Evolutionary conservation across 148 eudicot genomes (phyloP), one percentile per base, ranked within the genome.

Genomic region (Cornus suecica): DNA sequence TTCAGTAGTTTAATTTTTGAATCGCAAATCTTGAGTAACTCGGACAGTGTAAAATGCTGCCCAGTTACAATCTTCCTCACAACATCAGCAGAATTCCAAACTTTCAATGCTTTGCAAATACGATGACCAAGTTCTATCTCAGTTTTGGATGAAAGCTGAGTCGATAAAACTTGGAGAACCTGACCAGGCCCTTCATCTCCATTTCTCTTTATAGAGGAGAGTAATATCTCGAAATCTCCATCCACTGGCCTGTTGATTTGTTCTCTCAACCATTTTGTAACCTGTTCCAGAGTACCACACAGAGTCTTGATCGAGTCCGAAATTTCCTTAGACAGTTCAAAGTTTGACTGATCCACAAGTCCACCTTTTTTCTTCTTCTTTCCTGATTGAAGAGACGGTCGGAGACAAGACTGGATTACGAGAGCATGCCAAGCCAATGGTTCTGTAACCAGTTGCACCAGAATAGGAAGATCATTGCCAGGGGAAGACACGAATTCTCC

Each of bases 341-440:
- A 73, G 67, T 78, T 94, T 31, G 80, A 79, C 30, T 79, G 87
- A 25, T 95, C 94, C 11, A 84, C 65, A 68, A 86, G 28, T 41
- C 88, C 91, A 70, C 89, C 86, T 83, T 92, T 95, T 90, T 94
- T 95, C 83, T 95, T 95, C 86, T 91, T 95, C 84, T 92, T 95
- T 73, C 97, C 99, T 71, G 91, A 80, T 72, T 97, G 97, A 74
- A 79, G 81, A 69, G 86, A 83, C 23, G 94, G 84, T 8, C 87
- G 91, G 64, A 84, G 84, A 69, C 86, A 89, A 69, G 94, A 89
- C 68, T 89, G 94, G 61, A 95, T 80, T 61, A 92, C 65, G 30
- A 92, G 86, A 76, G 75, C 28, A 80, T 92, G 97, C 99, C 99
- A 95, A 65, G 97, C 85, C 71, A 89, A 82, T 23, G 97, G 86